phyloP scores from a whole-genome alignment of 23 red algal genomes.

The Gracilariopsis chorda region DNA sequence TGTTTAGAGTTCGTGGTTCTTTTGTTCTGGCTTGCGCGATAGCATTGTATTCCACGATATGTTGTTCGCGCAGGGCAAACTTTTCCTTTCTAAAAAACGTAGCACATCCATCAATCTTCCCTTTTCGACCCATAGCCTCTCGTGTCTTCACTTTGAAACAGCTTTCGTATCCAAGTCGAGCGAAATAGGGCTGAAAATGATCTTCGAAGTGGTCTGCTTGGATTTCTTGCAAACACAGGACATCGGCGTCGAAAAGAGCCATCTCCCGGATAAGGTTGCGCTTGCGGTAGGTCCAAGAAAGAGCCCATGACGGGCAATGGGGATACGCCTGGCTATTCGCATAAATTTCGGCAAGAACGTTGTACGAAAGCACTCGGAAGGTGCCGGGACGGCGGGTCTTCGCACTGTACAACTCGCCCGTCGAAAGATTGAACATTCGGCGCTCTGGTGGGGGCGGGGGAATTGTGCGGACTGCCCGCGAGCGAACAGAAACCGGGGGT shows the following conservation, averaged over 20 bases:
- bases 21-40: slow-evolving; percentile 73
- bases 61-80: slow-evolving; percentile 72
- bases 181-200: slow-evolving; percentile 91
- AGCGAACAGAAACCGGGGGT: slow-evolving; percentile 67
- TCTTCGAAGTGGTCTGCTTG: slow-evolving; percentile 98
- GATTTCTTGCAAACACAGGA: slow-evolving; percentile 95
- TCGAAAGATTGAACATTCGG: slow-evolving; percentile 65
- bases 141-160: slow-evolving; percentile 91
- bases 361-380: slow-evolving; percentile 89
- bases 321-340: slow-evolving; percentile 65
- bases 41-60: slow-evolving; percentile 81
- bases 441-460: slow-evolving; percentile 63
- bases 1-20: slow-evolving; percentile 72
- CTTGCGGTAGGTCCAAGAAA: slow-evolving; percentile 97
- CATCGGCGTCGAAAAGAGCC: slow-evolving; percentile 73
- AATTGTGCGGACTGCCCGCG: slow-evolving; percentile 31
- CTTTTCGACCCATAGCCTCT: slow-evolving; percentile 89
- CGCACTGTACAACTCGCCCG: slow-evolving; percentile 50
- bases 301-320: slow-evolving; percentile 88
- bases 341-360: slow-evolving; percentile 98
- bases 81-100: slow-evolving; percentile 85
- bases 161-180: slow-evolving; percentile 78
- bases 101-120: slow-evolving; percentile 98
- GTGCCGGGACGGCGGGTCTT: slow-evolving; percentile 56
- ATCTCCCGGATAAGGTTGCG: slow-evolving; percentile 92